Evolutionary conservation across 2,329 filamentous ascomycete species (phyloP).

Genomic region (Trichoderma hamatum): DNA sequence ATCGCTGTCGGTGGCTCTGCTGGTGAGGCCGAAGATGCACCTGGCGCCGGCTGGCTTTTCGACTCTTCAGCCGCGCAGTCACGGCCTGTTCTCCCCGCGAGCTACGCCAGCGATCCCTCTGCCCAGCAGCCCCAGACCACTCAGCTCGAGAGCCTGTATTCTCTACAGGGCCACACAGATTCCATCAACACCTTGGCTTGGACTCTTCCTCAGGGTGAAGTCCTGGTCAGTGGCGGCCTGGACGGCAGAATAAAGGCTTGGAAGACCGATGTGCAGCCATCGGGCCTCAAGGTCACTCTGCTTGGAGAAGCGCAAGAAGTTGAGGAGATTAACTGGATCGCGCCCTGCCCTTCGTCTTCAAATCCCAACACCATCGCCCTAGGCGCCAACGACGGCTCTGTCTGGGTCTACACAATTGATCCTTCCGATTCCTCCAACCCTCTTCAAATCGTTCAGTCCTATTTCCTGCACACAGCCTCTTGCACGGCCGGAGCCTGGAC

Average conservation of each 20-base stretch:
- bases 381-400: slow-evolving; percentile 85
- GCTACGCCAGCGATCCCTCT: slow-evolving; percentile 67
- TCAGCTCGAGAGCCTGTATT: slow-evolving; percentile 66
- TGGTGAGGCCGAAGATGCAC: slow-evolving; percentile 59
- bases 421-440: slow-evolving; percentile 59
- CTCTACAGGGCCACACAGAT: slow-evolving; percentile 88
- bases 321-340: slow-evolving; percentile 91
- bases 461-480: slow-evolving; percentile 83
- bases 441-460: slow-evolving; percentile 83
- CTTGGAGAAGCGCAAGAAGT: slow-evolving; percentile 84
- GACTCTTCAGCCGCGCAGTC: slow-evolving; percentile 68
- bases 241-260: slow-evolving; percentile 81
- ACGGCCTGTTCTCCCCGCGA: slow-evolving; percentile 72
- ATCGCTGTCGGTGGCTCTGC: slow-evolving; percentile 83
- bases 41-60: slow-evolving; percentile 83
- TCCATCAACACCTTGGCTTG: slow-evolving; percentile 87
- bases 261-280: slow-evolving; percentile 53
- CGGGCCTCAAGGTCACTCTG: slow-evolving; percentile 59
- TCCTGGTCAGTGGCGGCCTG: slow-evolving; percentile 81
- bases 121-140: slow-evolving; percentile 56
- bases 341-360: slow-evolving; percentile 69
- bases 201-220: slow-evolving; percentile 80
- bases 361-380: slow-evolving; percentile 83
- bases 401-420: slow-evolving; percentile 94
- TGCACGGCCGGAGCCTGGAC: slow-evolving; percentile 94